These are phyloP conservation scores for Juglanconis juglandina DNA, from an alignment of 2,329 filamentous ascomycete species.

Conservation along the genomic window DNA sequence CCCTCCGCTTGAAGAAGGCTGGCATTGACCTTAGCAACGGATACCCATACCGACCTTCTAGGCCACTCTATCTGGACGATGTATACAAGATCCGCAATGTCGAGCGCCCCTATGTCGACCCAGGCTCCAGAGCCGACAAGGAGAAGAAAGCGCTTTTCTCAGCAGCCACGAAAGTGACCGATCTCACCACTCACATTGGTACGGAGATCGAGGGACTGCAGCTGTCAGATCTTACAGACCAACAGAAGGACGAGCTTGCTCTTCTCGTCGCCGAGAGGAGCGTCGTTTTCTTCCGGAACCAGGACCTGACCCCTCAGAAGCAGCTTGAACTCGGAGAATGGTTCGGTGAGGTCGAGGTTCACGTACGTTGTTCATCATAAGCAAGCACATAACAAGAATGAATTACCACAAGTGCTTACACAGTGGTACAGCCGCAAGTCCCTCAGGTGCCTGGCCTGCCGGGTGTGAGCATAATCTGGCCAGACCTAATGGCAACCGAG, in stretches of 20 bases:
- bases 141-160: constrained; percentile 58
- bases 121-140: constrained; percentile 62
- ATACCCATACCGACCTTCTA: constrained; percentile 67
- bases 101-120: constrained; percentile 54
- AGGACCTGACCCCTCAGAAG: constrained; percentile 59
- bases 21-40: constrained; percentile 67
- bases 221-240: constrained; percentile 56
- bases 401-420: not conserved
- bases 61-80: constrained; percentile 67
- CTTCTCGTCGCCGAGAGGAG: constrained; percentile 61
- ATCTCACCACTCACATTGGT: constrained; percentile 60
- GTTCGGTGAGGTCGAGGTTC: constrained; percentile 65
- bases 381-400: not conserved
- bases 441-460: constrained; percentile 65
- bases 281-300: constrained; percentile 66
- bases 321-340: constrained; percentile 61
- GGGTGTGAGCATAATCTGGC: constrained; percentile 68
- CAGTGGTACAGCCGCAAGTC: constrained; percentile 56
- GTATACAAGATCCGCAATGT: constrained; percentile 62
- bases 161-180: constrained; percentile 60
- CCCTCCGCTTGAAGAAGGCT: constrained; percentile 60
- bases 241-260: constrained; percentile 60
- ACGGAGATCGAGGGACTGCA: constrained; percentile 64
- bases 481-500: constrained; percentile 63
- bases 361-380: constrained; percentile 43